Conservation (phyloP, 176 grass and related monocot genomes). For the sorghum (Sorghum bicolor) region DNA sequence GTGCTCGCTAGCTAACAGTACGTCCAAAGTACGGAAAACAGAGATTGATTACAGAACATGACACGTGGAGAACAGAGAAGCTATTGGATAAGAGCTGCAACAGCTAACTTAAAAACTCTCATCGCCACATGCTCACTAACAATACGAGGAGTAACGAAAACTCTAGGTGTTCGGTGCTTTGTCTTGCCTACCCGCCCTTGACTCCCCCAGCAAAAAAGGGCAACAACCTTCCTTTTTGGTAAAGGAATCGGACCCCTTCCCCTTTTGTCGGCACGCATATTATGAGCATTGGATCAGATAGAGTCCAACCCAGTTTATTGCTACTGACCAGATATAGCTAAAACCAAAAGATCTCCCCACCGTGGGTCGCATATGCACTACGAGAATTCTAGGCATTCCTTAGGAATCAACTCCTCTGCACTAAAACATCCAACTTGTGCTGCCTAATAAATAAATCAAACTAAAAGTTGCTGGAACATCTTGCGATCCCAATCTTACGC, state of each 20-base stretch:
- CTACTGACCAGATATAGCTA: background rate
- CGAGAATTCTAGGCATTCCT: background rate
- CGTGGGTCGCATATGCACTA: background rate
- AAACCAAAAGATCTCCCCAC: background rate
- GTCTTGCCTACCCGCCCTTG: background rate
- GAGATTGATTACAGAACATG: background rate
- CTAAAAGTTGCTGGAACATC: too few relatives aligned
- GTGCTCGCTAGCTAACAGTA: background rate
- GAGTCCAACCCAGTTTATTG: background rate
- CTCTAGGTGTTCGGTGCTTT: background rate
- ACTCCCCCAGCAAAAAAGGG: background rate
- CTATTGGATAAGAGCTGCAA: background rate
- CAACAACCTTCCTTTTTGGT: background rate
- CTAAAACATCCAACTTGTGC: background rate
- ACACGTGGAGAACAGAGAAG: background rate
- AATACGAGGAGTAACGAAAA: background rate
- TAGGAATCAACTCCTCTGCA: background rate
- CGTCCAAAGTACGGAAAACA: background rate
- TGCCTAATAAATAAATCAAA: background rate
- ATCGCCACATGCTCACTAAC: background rate
- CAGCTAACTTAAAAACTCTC: background rate
- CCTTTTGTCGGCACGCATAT: background rate
- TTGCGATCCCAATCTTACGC: too few relatives aligned
- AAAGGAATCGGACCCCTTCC: background rate
- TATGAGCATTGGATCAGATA: background rate